phyloP scores from a whole-genome alignment of 2,329 filamentous ascomycete species.

The Blumeria hordei region DNA sequence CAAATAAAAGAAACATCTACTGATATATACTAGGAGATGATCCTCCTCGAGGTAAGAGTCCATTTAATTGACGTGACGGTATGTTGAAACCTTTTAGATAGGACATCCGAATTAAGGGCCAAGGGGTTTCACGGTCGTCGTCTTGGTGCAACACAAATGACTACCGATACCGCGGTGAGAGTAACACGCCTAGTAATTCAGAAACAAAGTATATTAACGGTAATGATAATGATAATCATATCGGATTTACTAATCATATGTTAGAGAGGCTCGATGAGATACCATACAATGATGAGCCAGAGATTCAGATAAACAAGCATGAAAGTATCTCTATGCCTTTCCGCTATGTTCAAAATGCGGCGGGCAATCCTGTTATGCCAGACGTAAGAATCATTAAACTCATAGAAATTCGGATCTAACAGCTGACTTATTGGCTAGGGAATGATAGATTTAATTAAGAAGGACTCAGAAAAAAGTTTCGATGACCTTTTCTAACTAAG shows the following conservation, averaged over 20 bases:
- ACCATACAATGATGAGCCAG: conserved; percentile 65
- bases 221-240: too few relatives aligned
- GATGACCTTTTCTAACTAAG: conserved; percentile 47
- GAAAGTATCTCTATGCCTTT: conserved; percentile 97
- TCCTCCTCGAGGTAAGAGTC: conserved; percentile 54
- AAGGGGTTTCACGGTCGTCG: conserved; percentile 79
- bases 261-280: conserved; percentile 57
- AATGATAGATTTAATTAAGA: conserved; percentile 82
- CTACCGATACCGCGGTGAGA: conserved; percentile 86
- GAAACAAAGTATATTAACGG: conserved; percentile 38
- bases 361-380: conserved; percentile 75
- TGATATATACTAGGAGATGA: conserved; percentile 46
- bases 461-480: conserved; percentile 81
- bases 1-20: background rate
- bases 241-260: background rate
- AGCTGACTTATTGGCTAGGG: conserved; percentile 23
- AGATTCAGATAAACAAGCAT: conserved; percentile 70
- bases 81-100: conserved; percentile 30
- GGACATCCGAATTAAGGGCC: conserved; percentile 82
- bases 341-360: conserved; percentile 59
- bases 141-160: conserved; percentile 88
- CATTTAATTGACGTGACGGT: conserved; percentile 1
- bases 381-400: conserved; percentile 29
- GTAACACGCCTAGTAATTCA: conserved; percentile 80
- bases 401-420: too few relatives aligned